These are phyloP conservation scores for Jamesozyma gamospora DNA, from an alignment of 805 yeast genomes.

Conservation along the genomic window DNA sequence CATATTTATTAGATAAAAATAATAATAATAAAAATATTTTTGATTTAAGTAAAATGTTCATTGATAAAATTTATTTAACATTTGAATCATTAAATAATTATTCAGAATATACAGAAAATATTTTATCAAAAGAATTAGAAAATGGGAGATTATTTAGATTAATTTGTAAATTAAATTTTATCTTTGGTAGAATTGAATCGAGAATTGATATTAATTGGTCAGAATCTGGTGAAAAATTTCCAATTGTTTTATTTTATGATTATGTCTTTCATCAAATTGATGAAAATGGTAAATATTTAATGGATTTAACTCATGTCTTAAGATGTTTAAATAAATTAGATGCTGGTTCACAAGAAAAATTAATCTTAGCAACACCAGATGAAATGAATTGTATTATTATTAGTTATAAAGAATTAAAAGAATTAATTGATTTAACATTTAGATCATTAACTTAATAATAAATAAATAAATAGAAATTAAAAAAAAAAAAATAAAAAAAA, in stretches of 20 bases:
- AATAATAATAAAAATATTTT: constrained; percentile 19
- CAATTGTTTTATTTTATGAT: constrained; percentile 67
- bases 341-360: constrained; percentile 78
- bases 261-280: constrained; percentile 79
- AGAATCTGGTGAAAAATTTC: constrained; percentile 66
- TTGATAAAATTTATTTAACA: constrained; percentile 31
- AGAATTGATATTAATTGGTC: constrained; percentile 52
- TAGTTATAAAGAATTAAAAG: constrained; percentile 73
- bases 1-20: constrained; percentile 27
- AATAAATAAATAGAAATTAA: not conserved
- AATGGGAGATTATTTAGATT: constrained; percentile 80
- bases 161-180: constrained; percentile 68
- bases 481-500: not conserved
- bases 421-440: constrained; percentile 59
- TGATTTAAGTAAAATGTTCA: constrained; percentile 33
- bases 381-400: constrained; percentile 79
- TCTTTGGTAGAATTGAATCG: constrained; percentile 64
- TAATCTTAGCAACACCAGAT: constrained; percentile 73
- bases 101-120: constrained; percentile 51
- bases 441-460: constrained; percentile 29
- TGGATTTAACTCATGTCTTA: constrained; percentile 77
- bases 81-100: constrained; percentile 40
- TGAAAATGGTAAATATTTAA: constrained; percentile 62
- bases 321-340: constrained; percentile 78
- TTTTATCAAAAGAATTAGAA: constrained; percentile 65